Conservation (phyloP, 345 rosid genomes). For the Excoecaria agallocha region DNA sequence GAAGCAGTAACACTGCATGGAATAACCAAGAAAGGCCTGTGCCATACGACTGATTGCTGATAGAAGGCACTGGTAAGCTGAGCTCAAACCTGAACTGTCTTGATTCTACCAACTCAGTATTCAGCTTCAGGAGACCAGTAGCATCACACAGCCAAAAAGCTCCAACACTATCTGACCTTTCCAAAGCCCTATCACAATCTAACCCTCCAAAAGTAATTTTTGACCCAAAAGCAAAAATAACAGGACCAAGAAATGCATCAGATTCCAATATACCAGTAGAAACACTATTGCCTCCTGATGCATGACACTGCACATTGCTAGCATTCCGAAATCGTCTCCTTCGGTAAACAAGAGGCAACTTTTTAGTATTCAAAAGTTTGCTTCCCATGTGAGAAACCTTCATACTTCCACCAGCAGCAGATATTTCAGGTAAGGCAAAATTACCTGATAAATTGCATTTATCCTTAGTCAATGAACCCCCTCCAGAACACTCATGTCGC, state of each 20-base stretch:
- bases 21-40: slow-evolving; percentile 41
- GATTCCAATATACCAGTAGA: slow-evolving; percentile 16
- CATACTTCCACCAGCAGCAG: slow-evolving; percentile 29
- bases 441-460: slow-evolving; percentile 29
- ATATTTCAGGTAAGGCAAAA: slow-evolving; percentile 34
- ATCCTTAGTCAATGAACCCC: slow-evolving; percentile 26
- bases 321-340: slow-evolving; percentile 68
- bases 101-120: slow-evolving; percentile 33
- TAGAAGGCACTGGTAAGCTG: slow-evolving; percentile 34
- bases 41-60: slow-evolving; percentile 33
- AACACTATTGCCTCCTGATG: slow-evolving; percentile 22
- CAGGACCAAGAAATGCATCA: slow-evolving; percentile 23
- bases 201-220: slow-evolving; percentile 27
- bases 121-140: slow-evolving; percentile 38
- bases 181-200: slow-evolving; percentile 35
- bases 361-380: slow-evolving; percentile 35
- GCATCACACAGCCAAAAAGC: slow-evolving; percentile 33
- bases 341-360: slow-evolving; percentile 68
- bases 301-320: slow-evolving; percentile 17
- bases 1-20: slow-evolving; percentile 46
- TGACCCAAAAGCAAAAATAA: slow-evolving; percentile 22
- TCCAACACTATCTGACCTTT: background rate
- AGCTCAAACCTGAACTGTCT: slow-evolving; percentile 40
- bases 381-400: slow-evolving; percentile 36
- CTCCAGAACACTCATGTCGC: slow-evolving; percentile 29